phyloP scores from a whole-genome alignment of 2,329 filamentous ascomycete species.

The Seiridium cupressi region DNA sequence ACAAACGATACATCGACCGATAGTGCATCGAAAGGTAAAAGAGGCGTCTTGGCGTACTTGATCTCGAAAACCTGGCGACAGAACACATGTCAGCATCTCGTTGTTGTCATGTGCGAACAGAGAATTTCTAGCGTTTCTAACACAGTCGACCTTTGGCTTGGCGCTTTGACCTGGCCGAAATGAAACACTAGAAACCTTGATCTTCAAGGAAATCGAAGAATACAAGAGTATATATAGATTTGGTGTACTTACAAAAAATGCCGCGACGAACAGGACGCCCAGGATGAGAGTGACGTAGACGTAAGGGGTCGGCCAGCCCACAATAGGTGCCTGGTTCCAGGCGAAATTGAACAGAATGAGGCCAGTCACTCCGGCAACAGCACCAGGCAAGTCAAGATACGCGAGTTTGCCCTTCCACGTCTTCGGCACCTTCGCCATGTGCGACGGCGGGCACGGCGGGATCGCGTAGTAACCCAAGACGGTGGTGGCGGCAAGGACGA shows the following conservation, averaged over 20 bases:
- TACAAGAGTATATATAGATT: too few species aligned
- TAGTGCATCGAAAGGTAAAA: constrained; percentile 55
- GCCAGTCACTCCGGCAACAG: constrained; percentile 39
- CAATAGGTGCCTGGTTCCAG: constrained; percentile 57
- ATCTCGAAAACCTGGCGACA: constrained; percentile 34
- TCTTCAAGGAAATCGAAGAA: too few species aligned
- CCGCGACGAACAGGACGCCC: constrained; percentile 43
- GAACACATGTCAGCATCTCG: too few species aligned
- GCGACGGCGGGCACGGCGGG: constrained; percentile 10
- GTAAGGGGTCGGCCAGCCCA: constrained; percentile 49
- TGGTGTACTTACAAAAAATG: constrained; percentile 41
- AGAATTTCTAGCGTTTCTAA: too few species aligned
- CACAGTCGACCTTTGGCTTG: too few species aligned
- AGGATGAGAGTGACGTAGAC: constrained; percentile 50
- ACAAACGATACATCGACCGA: constrained; percentile 52
- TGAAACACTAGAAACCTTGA: too few species aligned
- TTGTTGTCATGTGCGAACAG: too few species aligned
- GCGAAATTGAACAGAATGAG: constrained; percentile 57
- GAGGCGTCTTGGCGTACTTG: constrained; percentile 42
- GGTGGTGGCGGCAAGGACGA: constrained; percentile 23
- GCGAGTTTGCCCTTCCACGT: constrained; percentile 10
- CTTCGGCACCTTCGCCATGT: neutral
- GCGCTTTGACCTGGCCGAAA: too few species aligned
- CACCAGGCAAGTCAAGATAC: constrained; percentile 25
- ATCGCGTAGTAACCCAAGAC: constrained; percentile 18